Evolutionary conservation across 306 rosid genomes (phyloP).

Genomic region (Rosa multiflora): DNA sequence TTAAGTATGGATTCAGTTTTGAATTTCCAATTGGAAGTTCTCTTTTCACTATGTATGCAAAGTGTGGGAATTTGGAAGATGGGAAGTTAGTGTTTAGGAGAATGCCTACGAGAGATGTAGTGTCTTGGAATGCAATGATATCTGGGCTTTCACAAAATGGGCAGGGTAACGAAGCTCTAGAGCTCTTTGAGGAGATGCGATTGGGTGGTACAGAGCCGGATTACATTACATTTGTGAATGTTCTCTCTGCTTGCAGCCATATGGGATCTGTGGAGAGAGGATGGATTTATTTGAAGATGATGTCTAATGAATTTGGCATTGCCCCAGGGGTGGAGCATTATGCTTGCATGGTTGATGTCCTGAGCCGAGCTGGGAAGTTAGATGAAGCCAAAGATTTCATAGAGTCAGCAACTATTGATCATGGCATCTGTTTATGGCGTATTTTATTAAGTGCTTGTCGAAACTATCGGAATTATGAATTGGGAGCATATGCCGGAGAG

Average conservation of each 20-base stretch:
- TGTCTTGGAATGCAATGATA: constrained; percentile 93
- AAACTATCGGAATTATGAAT: constrained; percentile 61
- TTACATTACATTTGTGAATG: constrained; percentile 61
- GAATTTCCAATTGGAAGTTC: constrained; percentile 86
- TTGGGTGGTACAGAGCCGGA: constrained; percentile 65
- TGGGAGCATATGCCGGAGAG: constrained; percentile 85
- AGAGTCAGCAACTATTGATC: constrained; percentile 73
- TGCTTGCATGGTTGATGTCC: constrained; percentile 88
- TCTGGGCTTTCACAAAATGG: constrained; percentile 89
- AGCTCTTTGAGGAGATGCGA: constrained; percentile 72
- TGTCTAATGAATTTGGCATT: constrained; percentile 56
- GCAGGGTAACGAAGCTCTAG: constrained; percentile 60
- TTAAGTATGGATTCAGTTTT: constrained; percentile 65
- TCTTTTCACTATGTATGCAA: constrained; percentile 83
- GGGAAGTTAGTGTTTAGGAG: constrained; percentile 60
- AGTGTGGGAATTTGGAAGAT: constrained; percentile 74
- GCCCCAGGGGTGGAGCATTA: constrained; percentile 68
- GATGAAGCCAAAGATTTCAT: constrained; percentile 73
- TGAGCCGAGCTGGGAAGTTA: constrained; percentile 83
- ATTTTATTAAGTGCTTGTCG: constrained; percentile 74
- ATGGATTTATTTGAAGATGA: constrained; percentile 65
- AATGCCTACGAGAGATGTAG: constrained; percentile 62
- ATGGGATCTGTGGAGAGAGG: constrained; percentile 74
- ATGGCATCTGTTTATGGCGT: constrained; percentile 77
- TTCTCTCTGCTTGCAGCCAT: constrained; percentile 86